Conservation (phyloP, 345 rosid genomes). For the Murraya paniculata region DNA sequence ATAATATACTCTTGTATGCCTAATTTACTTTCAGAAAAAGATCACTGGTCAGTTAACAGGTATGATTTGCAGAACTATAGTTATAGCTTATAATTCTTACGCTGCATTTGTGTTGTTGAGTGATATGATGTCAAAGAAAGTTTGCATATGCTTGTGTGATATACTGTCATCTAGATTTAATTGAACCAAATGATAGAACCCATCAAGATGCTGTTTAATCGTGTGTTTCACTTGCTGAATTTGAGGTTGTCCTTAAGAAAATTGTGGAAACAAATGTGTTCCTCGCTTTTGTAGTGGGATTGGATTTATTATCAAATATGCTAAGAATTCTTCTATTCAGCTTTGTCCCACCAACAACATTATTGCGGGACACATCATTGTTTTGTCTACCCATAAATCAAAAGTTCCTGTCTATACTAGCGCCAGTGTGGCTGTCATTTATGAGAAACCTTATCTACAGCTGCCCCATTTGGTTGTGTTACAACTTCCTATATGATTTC, state of each 20-base stretch:
- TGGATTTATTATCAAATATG: not conserved
- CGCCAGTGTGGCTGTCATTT: not conserved
- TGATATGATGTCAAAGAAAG: not conserved
- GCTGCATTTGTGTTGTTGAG: conserved; percentile 1
- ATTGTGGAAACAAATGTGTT: not conserved
- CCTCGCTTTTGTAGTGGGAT: not conserved
- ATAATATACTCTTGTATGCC: not conserved
- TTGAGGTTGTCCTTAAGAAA: not conserved
- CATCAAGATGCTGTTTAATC: not conserved
- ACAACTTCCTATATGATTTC: not conserved
- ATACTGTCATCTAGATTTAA: not conserved
- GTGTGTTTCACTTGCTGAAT: not conserved
- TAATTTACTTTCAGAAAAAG: not conserved
- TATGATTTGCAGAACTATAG: not conserved
- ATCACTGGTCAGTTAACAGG: not conserved
- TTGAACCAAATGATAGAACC: not conserved
- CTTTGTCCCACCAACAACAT: conserved; percentile 11
- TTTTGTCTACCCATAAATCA: conserved; percentile 6
- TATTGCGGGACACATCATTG: not conserved
- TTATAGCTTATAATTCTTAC: not conserved
- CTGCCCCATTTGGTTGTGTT: not conserved
- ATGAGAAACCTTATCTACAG: not conserved
- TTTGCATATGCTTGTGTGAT: not conserved
- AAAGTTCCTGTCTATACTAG: not conserved
- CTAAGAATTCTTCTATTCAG: not conserved